These are phyloP conservation scores for Hygrophila difformis DNA, from an alignment of 257 asterid genomes.

Conservation along the genomic window DNA sequence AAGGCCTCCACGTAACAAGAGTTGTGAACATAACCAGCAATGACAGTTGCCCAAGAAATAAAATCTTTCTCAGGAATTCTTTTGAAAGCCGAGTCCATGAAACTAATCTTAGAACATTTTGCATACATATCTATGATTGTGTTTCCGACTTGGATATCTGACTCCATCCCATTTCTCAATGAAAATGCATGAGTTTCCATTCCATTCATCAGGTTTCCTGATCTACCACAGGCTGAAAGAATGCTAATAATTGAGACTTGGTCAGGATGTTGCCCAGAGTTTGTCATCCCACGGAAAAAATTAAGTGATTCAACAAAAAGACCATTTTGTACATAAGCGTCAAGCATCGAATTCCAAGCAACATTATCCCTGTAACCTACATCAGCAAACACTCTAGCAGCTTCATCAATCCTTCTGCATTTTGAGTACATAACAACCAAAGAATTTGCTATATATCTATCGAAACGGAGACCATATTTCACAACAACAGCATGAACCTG, in stretches of 20 bases:
- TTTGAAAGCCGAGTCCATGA: slow-evolving; percentile 40
- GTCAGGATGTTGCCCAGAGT: slow-evolving; percentile 39
- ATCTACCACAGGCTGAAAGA: slow-evolving; percentile 68
- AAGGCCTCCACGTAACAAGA: slow-evolving; percentile 36
- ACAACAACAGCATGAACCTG: slow-evolving; percentile 44
- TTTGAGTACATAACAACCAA: slow-evolving; percentile 60
- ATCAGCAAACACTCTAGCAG: slow-evolving; percentile 36
- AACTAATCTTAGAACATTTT: slow-evolving; percentile 62
- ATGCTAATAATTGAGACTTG: slow-evolving; percentile 47
- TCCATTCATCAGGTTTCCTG: slow-evolving; percentile 42
- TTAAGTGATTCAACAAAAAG: slow-evolving; percentile 33
- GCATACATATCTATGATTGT: slow-evolving; percentile 78
- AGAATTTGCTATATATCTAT: slow-evolving; percentile 54
- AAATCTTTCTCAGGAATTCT: slow-evolving; percentile 45
- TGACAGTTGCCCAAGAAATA: slow-evolving; percentile 68
- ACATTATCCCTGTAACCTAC: slow-evolving; percentile 45
- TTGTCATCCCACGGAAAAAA: slow-evolving; percentile 36
- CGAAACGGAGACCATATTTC: slow-evolving; percentile 32
- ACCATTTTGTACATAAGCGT: slow-evolving; percentile 57
- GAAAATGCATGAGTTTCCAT: slow-evolving; percentile 71
- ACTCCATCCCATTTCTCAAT: slow-evolving; percentile 46
- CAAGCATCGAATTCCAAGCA: slow-evolving; percentile 78
- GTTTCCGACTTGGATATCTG: slow-evolving; percentile 56
- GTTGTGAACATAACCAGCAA: slow-evolving; percentile 62
- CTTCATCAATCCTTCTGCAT: slow-evolving; percentile 44